phyloP scores from a whole-genome alignment of 2,329 filamentous ascomycete genomes.

The Boeremia lycopersici region DNA sequence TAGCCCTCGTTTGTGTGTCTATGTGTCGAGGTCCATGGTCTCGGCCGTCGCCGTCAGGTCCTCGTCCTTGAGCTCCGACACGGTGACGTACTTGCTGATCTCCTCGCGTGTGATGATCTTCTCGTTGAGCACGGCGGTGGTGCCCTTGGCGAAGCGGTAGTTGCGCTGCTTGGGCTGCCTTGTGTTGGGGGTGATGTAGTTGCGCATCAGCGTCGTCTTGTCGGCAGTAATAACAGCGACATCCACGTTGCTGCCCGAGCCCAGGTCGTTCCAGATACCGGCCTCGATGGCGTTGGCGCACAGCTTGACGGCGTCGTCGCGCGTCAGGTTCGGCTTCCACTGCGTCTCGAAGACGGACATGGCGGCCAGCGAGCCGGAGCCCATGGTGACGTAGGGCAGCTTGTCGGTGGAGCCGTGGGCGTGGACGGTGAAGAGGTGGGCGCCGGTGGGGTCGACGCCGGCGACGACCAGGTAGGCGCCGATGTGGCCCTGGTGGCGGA shows the following conservation, averaged over 20 bases:
- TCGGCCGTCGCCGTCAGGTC: slow-evolving; percentile 65
- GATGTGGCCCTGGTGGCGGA: slow-evolving; percentile 97
- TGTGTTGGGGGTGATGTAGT: slow-evolving; percentile 92
- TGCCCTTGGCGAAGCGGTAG: slow-evolving; percentile 88
- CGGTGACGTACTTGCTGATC: slow-evolving; percentile 89
- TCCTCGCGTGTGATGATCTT: slow-evolving; percentile 95
- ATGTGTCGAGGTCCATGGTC: slow-evolving; percentile 69
- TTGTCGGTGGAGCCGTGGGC: slow-evolving; percentile 98
- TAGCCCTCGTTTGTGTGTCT: slow-evolving; percentile 4
- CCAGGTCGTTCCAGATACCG: slow-evolving; percentile 98
- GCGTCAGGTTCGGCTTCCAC: slow-evolving; percentile 81
- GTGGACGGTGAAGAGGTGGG: slow-evolving; percentile 96
- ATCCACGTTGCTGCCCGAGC: slow-evolving; percentile 96
- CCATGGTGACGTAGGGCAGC: slow-evolving; percentile 99
- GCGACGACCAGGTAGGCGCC: slow-evolving; percentile 97
- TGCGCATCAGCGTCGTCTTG: slow-evolving; percentile 91
- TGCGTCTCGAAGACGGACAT: slow-evolving; percentile 98
- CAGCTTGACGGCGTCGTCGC: slow-evolving; percentile 81
- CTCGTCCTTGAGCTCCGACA: slow-evolving; percentile 80
- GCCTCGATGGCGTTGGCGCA: slow-evolving; percentile 88
- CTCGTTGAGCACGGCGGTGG: slow-evolving; percentile 95
- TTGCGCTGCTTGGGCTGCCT: slow-evolving; percentile 89
- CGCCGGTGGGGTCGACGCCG: slow-evolving; percentile 92
- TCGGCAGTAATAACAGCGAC: slow-evolving; percentile 94
- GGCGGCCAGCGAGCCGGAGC: slow-evolving; percentile 90